phyloP scores from a whole-genome alignment of 176 grass and related monocot genomes.

The Urochloa ruziziensis region DNA sequence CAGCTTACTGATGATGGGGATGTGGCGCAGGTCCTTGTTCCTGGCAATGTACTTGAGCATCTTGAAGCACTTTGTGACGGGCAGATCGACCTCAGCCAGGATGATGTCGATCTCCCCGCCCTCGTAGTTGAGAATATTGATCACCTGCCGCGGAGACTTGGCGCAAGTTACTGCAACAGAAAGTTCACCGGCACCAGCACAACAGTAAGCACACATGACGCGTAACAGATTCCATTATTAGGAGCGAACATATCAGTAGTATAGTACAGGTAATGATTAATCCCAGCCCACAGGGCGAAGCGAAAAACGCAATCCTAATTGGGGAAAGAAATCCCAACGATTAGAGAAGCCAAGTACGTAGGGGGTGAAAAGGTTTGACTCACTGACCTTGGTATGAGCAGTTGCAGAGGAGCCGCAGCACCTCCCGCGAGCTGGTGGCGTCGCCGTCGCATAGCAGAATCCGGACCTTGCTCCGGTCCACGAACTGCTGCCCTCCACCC shows the following conservation, averaged over 20 bases:
- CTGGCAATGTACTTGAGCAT: constrained; percentile 96
- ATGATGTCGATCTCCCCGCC: constrained; percentile 83
- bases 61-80: constrained; percentile 84
- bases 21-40: constrained; percentile 76
- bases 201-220: neutral
- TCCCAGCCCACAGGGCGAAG: neutral
- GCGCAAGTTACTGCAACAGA: constrained; percentile 68
- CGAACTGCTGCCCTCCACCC: constrained; percentile 41
- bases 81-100: constrained; percentile 89
- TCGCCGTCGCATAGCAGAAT: constrained; percentile 86
- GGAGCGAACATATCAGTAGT: neutral
- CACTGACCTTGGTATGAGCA: constrained; percentile 87
- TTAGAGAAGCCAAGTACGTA: neutral
- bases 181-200: neutral
- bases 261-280: neutral
- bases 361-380: neutral
- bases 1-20: constrained; percentile 92
- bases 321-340: neutral
- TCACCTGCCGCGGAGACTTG: constrained; percentile 76
- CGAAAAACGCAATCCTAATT: neutral
- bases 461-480: constrained; percentile 92
- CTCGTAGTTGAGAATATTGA: constrained; percentile 70
- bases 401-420: constrained; percentile 74
- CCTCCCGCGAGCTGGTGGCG: constrained; percentile 65
- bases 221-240: neutral